Conservation (phyloP, 2,329 filamentous ascomycete genomes). For the Talaromyces piceae region DNA sequence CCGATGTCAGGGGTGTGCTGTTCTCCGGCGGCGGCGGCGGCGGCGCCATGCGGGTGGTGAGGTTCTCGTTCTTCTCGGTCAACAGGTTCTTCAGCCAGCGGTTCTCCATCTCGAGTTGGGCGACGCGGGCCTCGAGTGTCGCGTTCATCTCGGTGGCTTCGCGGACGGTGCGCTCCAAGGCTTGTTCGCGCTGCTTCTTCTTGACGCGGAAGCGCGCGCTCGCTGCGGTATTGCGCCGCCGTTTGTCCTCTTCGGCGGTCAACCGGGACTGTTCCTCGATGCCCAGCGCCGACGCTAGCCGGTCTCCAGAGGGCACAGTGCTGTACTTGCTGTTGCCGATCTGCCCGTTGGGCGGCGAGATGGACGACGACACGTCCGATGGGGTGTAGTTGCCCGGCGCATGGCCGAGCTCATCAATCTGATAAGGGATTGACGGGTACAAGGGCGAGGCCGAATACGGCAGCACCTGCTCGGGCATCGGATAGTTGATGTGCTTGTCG, state of each 20-base stretch:
- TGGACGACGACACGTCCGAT: conserved; percentile 36
- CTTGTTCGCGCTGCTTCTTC: conserved; percentile 91
- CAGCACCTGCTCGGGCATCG: conserved; percentile 31
- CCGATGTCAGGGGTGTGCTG: not conserved
- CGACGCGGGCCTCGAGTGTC: conserved; percentile 64
- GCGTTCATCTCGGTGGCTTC: conserved; percentile 75
- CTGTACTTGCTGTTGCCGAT: conserved; percentile 35
- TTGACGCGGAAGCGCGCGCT: conserved; percentile 89
- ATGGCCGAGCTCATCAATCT: conserved; percentile 22
- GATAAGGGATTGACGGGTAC: conserved; percentile 32
- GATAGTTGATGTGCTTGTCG: conserved; percentile 33
- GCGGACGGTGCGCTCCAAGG: conserved; percentile 71
- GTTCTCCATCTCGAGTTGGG: conserved; percentile 71
- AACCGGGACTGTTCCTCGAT: conserved; percentile 47
- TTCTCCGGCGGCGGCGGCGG: conserved; percentile 8
- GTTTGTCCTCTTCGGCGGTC: conserved; percentile 86
- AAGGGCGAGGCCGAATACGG: conserved; percentile 31
- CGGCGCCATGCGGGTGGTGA: conserved; percentile 9
- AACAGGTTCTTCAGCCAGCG: conserved; percentile 74
- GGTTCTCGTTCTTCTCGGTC: conserved; percentile 64
- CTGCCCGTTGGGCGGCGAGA: conserved; percentile 33
- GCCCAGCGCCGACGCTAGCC: conserved; percentile 41
- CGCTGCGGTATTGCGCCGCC: conserved; percentile 79
- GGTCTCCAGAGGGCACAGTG: conserved; percentile 31
- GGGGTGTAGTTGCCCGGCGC: conserved; percentile 30